A percentile compares a stretch with the other conserved stretches of the same genome.
Conservation (phyloP, 2,329 filamentous ascomycete genomes). For the Leptographium wingfieldii region DNA sequence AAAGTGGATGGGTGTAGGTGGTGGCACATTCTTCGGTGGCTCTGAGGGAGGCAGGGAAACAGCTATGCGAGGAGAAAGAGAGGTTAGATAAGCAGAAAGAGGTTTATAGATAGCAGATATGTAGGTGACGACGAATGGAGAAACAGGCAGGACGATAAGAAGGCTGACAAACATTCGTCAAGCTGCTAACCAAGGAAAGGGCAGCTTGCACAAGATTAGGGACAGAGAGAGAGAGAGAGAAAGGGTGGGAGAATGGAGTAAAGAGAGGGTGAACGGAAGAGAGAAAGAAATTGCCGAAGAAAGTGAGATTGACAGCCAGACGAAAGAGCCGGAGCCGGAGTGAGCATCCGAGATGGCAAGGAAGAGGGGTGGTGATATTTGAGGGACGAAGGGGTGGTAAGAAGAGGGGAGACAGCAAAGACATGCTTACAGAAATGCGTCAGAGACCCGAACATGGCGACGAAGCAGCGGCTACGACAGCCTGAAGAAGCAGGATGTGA, state of each 20-base stretch:
- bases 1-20: slow-evolving; percentile 41
- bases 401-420: neutral
- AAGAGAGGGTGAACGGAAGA: too few relatives aligned
- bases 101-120: neutral
- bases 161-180: neutral
- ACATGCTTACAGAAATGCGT: slow-evolving; percentile 26
- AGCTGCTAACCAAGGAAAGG: neutral
- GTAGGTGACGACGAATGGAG: neutral
- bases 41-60: slow-evolving; percentile 13
- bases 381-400: too few relatives aligned
- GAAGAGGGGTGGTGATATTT: neutral
- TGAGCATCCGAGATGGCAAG: neutral
- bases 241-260: too few relatives aligned
- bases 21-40: slow-evolving; percentile 39
- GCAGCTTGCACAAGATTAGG: neutral
- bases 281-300: too few relatives aligned
- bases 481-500: neutral
- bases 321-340: too few relatives aligned
- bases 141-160: neutral
- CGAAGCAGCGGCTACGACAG: neutral
- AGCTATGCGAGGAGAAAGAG: neutral
- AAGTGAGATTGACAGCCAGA: too few relatives aligned
- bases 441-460: slow-evolving; percentile 31
- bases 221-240: too few relatives aligned
- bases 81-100: neutral